phyloP scores from a whole-genome alignment of 805 yeast genomes.

The Wickerhamomyces pijperi region DNA sequence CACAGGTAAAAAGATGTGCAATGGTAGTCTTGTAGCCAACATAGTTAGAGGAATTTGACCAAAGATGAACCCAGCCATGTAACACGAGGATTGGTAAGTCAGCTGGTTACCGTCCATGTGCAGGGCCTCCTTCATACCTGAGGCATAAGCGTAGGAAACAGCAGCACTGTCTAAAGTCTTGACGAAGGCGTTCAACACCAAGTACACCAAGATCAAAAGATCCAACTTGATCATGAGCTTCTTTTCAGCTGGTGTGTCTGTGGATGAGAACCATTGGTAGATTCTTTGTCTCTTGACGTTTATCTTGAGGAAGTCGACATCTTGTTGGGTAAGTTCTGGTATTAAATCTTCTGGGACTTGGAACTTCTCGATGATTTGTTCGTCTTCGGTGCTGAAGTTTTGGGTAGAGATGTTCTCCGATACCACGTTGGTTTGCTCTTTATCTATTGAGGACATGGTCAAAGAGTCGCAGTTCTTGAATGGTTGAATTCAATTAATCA shows the following conservation, averaged over 20 bases:
- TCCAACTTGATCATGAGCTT: constrained; percentile 38
- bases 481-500: no score
- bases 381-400: not conserved
- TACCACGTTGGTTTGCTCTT: no score
- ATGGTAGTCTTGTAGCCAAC: constrained; percentile 12
- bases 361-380: not conserved
- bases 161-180: constrained; percentile 51
- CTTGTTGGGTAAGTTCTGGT: constrained; percentile 1
- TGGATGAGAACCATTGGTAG: constrained; percentile 45
- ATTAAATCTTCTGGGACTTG: constrained; percentile 4
- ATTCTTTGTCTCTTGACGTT: constrained; percentile 24
- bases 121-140: constrained; percentile 46
- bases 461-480: no score
- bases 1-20: constrained; percentile 11
- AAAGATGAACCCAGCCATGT: constrained; percentile 13
- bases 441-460: no score
- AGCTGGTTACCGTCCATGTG: constrained; percentile 44
- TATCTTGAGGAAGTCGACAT: constrained; percentile 1
- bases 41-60: constrained; percentile 17
- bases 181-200: constrained; percentile 55
- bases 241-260: constrained; percentile 32
- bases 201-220: constrained; percentile 36
- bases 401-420: no score
- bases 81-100: constrained; percentile 9
- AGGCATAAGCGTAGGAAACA: constrained; percentile 51